Conservation (phyloP, 495 filamentous ascomycete species). For the Tuber melanosporum region DNA sequence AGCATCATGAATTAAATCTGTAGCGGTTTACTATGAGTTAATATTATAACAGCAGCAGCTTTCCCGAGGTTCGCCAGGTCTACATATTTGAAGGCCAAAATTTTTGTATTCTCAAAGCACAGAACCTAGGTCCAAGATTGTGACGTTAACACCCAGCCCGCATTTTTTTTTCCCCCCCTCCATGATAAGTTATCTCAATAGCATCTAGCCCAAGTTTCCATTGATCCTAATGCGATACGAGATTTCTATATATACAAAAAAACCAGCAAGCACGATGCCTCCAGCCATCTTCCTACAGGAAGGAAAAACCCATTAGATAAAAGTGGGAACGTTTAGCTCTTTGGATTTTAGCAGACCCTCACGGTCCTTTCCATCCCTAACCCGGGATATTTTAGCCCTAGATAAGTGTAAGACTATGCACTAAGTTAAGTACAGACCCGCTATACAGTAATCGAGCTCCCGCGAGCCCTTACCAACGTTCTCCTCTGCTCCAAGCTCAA, state of each 20-base stretch:
- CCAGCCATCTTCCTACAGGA: background rate
- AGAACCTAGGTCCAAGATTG: background rate
- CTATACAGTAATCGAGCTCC: background rate
- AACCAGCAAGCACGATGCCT: background rate
- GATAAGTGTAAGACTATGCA: background rate
- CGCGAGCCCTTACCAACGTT: slow-evolving; percentile 5
- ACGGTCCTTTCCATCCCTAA: background rate
- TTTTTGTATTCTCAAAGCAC: background rate
- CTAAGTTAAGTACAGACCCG: background rate
- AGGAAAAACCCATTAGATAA: background rate
- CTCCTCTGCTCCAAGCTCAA: slow-evolving; percentile 24
- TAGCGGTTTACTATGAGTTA: background rate
- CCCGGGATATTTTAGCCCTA: background rate
- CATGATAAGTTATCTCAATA: background rate
- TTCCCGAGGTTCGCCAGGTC: background rate
- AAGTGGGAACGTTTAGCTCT: background rate
- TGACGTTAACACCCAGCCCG: background rate
- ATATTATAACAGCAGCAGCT: background rate
- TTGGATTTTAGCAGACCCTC: background rate
- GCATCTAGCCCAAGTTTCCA: background rate
- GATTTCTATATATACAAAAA: background rate
- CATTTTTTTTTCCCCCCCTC: no score
- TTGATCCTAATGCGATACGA: background rate
- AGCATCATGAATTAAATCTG: background rate
- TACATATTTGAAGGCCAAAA: background rate